phyloP scores from a whole-genome alignment of 176 grass and related monocot species.

The Carex kokanica region DNA sequence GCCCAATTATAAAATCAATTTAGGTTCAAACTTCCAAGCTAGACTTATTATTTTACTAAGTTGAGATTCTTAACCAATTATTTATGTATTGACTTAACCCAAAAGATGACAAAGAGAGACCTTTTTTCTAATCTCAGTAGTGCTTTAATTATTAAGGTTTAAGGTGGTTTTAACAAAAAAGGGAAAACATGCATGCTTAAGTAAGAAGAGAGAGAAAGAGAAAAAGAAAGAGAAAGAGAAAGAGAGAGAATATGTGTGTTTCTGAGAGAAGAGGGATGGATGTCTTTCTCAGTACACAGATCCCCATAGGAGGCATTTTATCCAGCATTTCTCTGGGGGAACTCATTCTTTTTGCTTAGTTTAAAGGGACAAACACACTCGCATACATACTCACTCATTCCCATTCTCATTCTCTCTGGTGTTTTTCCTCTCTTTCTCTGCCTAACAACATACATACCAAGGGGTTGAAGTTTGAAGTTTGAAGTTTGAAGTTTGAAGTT shows the following conservation, averaged over 20 bases:
- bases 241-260: background rate
- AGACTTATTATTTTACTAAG: background rate
- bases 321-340: slow-evolving; percentile 48
- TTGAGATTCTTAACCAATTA: background rate
- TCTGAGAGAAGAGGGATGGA: slow-evolving; percentile 13
- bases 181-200: background rate
- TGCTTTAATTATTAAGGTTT: slow-evolving; percentile 20
- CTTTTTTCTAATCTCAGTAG: slow-evolving; percentile 26
- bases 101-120: slow-evolving; percentile 16
- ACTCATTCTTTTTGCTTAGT: slow-evolving; percentile 95
- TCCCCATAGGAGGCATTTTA: slow-evolving; percentile 62
- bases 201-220: slow-evolving; percentile 21
- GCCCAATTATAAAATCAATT: background rate
- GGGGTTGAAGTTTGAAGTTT: background rate
- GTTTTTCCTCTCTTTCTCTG: slow-evolving; percentile 33
- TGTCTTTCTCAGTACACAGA: slow-evolving; percentile 71
- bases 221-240: slow-evolving; percentile 24
- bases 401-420: slow-evolving; percentile 17
- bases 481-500: slow-evolving; percentile 21
- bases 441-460: slow-evolving; percentile 5
- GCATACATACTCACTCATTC: background rate
- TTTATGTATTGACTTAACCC: slow-evolving; percentile 6
- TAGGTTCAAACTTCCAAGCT: slow-evolving; percentile 13
- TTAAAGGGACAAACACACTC: slow-evolving; percentile 49
- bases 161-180: slow-evolving; percentile 31